These are phyloP conservation scores for Cladosporium sp. DNA, from an alignment of 2,329 filamentous ascomycete genomes.

Conservation along the genomic window DNA sequence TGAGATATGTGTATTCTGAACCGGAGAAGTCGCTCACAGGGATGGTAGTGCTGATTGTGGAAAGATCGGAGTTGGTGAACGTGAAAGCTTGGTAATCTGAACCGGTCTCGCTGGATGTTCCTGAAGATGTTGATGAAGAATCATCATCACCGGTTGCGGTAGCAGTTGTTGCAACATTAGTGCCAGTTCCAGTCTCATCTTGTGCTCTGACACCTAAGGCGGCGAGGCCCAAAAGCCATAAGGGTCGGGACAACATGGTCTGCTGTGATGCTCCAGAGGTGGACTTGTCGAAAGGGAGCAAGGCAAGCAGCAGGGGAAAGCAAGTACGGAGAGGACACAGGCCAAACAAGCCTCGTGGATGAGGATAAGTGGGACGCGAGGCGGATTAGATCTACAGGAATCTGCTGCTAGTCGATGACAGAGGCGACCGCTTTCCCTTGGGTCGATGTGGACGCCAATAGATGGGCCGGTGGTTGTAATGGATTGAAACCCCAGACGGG, in stretches of 20 bases:
- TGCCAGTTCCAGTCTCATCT: conserved; percentile 18
- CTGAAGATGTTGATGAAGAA: background rate
- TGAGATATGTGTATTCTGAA: conserved; percentile 26
- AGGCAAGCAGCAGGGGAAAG: conserved; percentile 3
- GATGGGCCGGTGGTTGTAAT: background rate
- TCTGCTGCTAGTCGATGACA: background rate
- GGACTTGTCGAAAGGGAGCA: background rate
- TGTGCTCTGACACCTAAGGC: conserved; percentile 30
- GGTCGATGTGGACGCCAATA: too few species aligned
- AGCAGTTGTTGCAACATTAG: conserved; percentile 26
- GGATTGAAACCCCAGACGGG: conserved; percentile 2
- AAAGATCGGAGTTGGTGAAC: conserved; percentile 23
- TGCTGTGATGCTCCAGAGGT: background rate
- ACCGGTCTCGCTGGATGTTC: background rate
- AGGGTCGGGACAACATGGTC: conserved; percentile 25
- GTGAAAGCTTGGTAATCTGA: conserved; percentile 13
- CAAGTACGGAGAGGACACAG: too few species aligned
- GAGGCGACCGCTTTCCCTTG: too few species aligned
- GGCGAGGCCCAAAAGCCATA: conserved; percentile 33
- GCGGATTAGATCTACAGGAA: background rate
- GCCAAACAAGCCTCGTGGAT: too few species aligned
- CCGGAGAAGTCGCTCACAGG: conserved; percentile 21
- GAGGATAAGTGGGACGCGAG: background rate
- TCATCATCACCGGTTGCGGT: conserved; percentile 15
- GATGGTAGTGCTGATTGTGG: conserved; percentile 21